Conservation (phyloP, 2,329 filamentous ascomycete species). For the Ciborinia camelliae region DNA sequence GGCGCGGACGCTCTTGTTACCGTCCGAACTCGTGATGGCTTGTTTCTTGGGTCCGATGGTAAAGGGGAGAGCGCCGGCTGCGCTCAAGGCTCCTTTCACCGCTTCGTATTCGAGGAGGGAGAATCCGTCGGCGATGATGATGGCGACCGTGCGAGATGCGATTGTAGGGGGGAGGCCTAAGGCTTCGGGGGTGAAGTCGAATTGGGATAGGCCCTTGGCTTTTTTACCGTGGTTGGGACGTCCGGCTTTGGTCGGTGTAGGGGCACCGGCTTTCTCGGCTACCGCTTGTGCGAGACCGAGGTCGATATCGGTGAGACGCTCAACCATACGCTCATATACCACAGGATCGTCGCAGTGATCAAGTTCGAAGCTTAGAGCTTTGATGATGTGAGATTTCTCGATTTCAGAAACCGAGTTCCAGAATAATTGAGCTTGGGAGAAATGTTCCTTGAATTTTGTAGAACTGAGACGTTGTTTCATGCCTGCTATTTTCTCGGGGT, state of each 20-base stretch:
- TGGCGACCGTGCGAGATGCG: slow-evolving; percentile 66
- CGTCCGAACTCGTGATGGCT: slow-evolving; percentile 46
- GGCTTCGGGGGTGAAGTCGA: slow-evolving; percentile 59
- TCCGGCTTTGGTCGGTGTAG: slow-evolving; percentile 50
- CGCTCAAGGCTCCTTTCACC: slow-evolving; percentile 60
- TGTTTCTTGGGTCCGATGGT: slow-evolving; percentile 69
- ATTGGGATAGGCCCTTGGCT: slow-evolving; percentile 64
- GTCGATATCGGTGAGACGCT: slow-evolving; percentile 70
- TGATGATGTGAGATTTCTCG: slow-evolving; percentile 62
- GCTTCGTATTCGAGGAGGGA: slow-evolving; percentile 63
- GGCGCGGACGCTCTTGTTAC: slow-evolving; percentile 57
- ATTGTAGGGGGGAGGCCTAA: slow-evolving; percentile 56
- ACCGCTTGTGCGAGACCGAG: slow-evolving; percentile 65
- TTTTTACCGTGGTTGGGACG: slow-evolving; percentile 64
- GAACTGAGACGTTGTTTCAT: slow-evolving; percentile 68
- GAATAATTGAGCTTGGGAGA: slow-evolving; percentile 76
- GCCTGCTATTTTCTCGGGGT: slow-evolving; percentile 60
- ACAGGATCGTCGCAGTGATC: slow-evolving; percentile 78
- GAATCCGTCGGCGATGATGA: slow-evolving; percentile 76
- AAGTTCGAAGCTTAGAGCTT: slow-evolving; percentile 65
- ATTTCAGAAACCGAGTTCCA: slow-evolving; percentile 70
- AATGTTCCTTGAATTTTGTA: slow-evolving; percentile 74
- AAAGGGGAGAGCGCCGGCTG: slow-evolving; percentile 63
- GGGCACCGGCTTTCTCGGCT: slow-evolving; percentile 65
- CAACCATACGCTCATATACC: slow-evolving; percentile 68